Percentiles rank a stretch among this genome's conserved stretches.
These are phyloP conservation scores for Graphium sp. DNA, from an alignment of 2,329 filamentous ascomycete genomes.

Conservation along the genomic window DNA sequence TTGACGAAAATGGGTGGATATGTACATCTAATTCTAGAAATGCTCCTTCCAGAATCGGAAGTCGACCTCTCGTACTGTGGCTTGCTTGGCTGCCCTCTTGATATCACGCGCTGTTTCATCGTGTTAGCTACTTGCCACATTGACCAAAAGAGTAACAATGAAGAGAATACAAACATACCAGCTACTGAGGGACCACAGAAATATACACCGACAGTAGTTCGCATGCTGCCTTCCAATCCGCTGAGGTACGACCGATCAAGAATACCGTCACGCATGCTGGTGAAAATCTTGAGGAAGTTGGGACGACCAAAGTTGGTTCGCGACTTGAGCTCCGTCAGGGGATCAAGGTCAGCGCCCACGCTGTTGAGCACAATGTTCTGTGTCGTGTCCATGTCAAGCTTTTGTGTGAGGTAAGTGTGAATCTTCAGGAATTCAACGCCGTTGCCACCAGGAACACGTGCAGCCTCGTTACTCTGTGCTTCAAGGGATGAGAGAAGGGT, in stretches of 20 bases:
- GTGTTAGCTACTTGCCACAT: slow-evolving; percentile 14
- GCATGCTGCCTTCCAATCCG: slow-evolving; percentile 58
- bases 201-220: slow-evolving; percentile 88
- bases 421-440: slow-evolving; percentile 84
- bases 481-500: slow-evolving; percentile 83
- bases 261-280: slow-evolving; percentile 76
- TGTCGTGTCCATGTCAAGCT: slow-evolving; percentile 76
- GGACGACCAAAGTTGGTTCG: slow-evolving; percentile 91
- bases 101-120: slow-evolving; percentile 61
- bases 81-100: slow-evolving; percentile 59
- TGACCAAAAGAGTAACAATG: background rate
- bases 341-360: slow-evolving; percentile 75
- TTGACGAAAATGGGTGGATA: slow-evolving; percentile 4
- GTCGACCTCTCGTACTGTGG: slow-evolving; percentile 60
- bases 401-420: slow-evolving; percentile 93
- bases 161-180: slow-evolving; percentile 22
- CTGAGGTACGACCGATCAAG: slow-evolving; percentile 70
- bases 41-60: slow-evolving; percentile 99
- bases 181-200: slow-evolving; percentile 79
- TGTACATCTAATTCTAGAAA: slow-evolving; percentile 33
- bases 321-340: slow-evolving; percentile 76
- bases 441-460: slow-evolving; percentile 48
- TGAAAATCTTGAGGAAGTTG: slow-evolving; percentile 68
- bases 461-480: slow-evolving; percentile 58
- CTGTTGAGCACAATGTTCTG: slow-evolving; percentile 96